Evolutionary conservation across 768 basidiomycete genomes (phyloP), one percentile per base, ranked within the genome.

Genomic region (Auriscalpium microsporum): DNA sequence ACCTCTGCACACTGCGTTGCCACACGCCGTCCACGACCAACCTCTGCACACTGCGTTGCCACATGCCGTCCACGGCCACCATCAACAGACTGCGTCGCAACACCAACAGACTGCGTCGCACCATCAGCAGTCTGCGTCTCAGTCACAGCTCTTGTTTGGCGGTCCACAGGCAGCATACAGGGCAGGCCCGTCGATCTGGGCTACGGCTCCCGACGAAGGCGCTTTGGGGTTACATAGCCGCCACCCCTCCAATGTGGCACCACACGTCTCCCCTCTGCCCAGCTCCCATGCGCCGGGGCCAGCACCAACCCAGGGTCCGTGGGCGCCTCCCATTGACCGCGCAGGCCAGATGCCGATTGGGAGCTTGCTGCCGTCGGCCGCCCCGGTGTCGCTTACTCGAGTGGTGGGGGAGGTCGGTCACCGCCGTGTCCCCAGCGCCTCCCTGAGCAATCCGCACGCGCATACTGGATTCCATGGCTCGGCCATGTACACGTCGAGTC

Each of bases 111-210:
- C 57, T 53, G 57, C 65, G 11, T 28, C 56, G 10, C 63, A 13
- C 17, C 17, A 42, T 17, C 40, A 42, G 40, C 40, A 42, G 17
- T 42, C 69, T 49, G 68, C 74, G 3, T 69, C 73, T 1, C 73
- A 73, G 48, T 69, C 79, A 0, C 71, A 72, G 47, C 72, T 78
- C 19, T 70, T 82, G 28, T 83, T 86, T 59, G 77, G 81, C 19
- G 64, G 62, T 17, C 45, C 58, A 4, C 56, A 52, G 13, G 55
- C 61, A 5, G 67, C 73, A 2, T 73, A 72, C 60, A 69, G 69
- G n/a, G 71, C 74, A 8, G 68, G 69, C 35, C 72, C 77, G 49
- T 86, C 81, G 1, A 88, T 87, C 42, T 87, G 87, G 86, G 81
- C 85, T 4, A 75, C 82, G 13, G 73, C 78, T 1, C 69, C 71